These are phyloP conservation scores for Pestalotiopsis sp. DNA, from an alignment of 2,329 filamentous ascomycete genomes.

Conservation along the genomic window DNA sequence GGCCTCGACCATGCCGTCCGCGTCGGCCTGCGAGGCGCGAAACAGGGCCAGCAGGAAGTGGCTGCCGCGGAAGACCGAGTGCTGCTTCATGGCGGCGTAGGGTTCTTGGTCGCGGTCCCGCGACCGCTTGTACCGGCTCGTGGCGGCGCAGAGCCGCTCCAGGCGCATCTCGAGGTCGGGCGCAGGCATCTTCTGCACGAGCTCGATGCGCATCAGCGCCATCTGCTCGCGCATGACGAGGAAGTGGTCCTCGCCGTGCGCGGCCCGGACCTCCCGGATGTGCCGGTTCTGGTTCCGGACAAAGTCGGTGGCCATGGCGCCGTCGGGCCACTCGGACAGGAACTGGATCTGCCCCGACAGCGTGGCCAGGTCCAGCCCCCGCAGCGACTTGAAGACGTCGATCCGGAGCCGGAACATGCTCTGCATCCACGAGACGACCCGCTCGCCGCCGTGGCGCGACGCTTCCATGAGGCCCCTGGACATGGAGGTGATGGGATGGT, in stretches of 20 bases:
- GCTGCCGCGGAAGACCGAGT: not conserved
- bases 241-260: not conserved
- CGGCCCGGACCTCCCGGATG: not conserved
- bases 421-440: not conserved
- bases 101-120: not conserved
- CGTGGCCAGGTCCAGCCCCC: not conserved
- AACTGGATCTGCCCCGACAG: not conserved
- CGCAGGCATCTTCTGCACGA: not conserved
- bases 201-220: not conserved
- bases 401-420: not conserved
- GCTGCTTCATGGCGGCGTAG: not conserved
- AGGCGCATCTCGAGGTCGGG: not conserved
- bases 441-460: not conserved
- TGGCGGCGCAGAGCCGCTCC: not conserved
- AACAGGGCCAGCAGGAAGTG: not conserved
- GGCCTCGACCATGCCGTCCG: not conserved
- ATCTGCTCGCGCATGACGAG: not conserved
- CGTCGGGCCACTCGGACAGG: not conserved
- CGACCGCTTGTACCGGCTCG: not conserved
- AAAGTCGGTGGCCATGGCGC: not conserved
- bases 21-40: not conserved
- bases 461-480: not conserved
- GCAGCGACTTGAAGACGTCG: not conserved
- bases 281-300: not conserved
- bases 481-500: not conserved